Conservation (phyloP, 2,329 filamentous ascomycete genomes). For the Colletotrichum plurivorum region DNA sequence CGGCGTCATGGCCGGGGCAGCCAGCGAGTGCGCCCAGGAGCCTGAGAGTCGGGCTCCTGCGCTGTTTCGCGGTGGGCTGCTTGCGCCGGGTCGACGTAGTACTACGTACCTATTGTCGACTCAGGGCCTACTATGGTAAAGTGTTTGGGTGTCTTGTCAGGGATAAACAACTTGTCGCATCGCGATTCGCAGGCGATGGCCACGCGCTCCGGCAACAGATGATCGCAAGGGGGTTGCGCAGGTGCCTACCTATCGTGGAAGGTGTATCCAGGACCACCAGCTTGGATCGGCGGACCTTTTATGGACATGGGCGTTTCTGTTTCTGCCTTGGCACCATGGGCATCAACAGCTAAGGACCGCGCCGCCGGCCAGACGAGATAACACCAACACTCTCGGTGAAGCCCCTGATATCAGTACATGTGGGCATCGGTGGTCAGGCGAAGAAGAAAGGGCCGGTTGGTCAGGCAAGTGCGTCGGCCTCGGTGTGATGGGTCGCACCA, state of each 20-base stretch:
- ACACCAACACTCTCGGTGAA: too few relatives aligned
- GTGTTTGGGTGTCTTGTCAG: not conserved
- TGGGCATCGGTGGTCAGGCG: slow-evolving; percentile 10
- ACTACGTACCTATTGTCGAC: too few relatives aligned
- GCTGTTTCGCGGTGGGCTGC: not conserved
- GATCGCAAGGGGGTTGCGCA: slow-evolving; percentile 23
- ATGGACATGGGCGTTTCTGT: slow-evolving; percentile 15
- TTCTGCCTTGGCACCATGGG: slow-evolving; percentile 7
- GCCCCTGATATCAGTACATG: not conserved
- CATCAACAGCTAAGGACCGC: not conserved
- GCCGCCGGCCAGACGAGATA: too few relatives aligned
- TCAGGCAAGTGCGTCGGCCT: slow-evolving; percentile 10
- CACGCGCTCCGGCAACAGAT: slow-evolving; percentile 11
- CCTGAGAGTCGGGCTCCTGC: slow-evolving; percentile 25
- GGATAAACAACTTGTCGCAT: slow-evolving; percentile 3
- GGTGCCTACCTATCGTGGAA: slow-evolving; percentile 35
- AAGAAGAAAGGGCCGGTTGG: slow-evolving; percentile 5
- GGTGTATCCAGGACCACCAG: slow-evolving; percentile 21
- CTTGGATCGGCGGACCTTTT: slow-evolving; percentile 28
- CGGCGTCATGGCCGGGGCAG: slow-evolving; percentile 11
- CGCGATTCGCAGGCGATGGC: slow-evolving; percentile 6
- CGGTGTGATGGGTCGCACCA: slow-evolving; percentile 8
- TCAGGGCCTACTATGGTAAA: too few relatives aligned
- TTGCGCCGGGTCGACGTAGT: not conserved
- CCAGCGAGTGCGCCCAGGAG: slow-evolving; percentile 21